A percentile compares a stretch with the other conserved stretches of the same genome.
These are phyloP conservation scores for Neostapfia colusana DNA, from an alignment of 176 grass and related monocot genomes.

Conservation along the genomic window DNA sequence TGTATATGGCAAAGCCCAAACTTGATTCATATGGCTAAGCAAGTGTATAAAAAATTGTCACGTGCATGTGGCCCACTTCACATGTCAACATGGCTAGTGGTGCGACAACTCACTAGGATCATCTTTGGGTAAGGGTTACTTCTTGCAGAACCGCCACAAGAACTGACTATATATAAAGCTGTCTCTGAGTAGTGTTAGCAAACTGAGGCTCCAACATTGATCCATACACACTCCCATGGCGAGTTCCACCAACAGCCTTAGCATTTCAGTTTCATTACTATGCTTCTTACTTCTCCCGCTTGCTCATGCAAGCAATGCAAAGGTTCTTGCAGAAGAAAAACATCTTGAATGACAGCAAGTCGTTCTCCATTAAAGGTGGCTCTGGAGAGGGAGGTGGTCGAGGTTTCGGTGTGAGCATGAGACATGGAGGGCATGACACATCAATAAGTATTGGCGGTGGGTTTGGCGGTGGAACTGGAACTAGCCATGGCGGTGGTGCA, in stretches of 20 bases:
- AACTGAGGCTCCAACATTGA: background rate
- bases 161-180: conserved; percentile 21
- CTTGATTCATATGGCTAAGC: conserved; percentile 11
- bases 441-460: conserved; percentile 42
- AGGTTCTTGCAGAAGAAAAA: conserved; percentile 12
- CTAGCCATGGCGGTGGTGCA: conserved; percentile 27
- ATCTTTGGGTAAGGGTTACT: conserved; percentile 22
- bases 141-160: background rate
- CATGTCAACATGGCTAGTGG: background rate
- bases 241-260: background rate
- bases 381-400: conserved; percentile 17
- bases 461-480: conserved; percentile 46
- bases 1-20: background rate
- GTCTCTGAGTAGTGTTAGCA: background rate
- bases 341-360: conserved; percentile 30
- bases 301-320: conserved; percentile 34
- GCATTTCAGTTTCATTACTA: background rate
- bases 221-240: conserved; percentile 30
- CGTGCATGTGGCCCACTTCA: conserved; percentile 2
- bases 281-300: conserved; percentile 28
- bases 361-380: conserved; percentile 33
- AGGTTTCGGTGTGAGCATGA: conserved; percentile 49
- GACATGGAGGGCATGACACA: conserved; percentile 36
- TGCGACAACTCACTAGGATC: conserved; percentile 31
- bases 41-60: conserved; percentile 3